These are phyloP conservation scores for Chimonanthus salicifolius DNA, from an alignment of 164 flowering plant species.

Conservation along the genomic window DNA sequence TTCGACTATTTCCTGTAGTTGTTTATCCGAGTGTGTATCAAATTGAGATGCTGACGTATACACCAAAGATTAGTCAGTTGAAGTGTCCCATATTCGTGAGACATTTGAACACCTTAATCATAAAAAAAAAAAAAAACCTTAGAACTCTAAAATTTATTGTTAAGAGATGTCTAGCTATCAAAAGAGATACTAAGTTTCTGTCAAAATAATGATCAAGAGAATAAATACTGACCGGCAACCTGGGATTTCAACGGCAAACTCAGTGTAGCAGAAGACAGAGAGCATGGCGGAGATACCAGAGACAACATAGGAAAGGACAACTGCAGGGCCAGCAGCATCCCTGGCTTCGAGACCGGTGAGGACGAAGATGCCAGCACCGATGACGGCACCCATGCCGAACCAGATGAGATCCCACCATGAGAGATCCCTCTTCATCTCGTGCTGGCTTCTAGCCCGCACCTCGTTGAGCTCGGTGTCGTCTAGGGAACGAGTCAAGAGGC, in stretches of 20 bases:
- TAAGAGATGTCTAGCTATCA: too few relatives aligned
- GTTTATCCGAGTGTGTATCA: too few relatives aligned
- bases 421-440: slow-evolving; percentile 32
- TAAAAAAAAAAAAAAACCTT: too few relatives aligned
- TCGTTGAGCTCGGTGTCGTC: slow-evolving; percentile 24
- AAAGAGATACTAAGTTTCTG: too few relatives aligned
- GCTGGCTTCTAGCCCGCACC: slow-evolving; percentile 19
- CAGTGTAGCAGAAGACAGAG: slow-evolving; percentile 43
- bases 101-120: too few relatives aligned
- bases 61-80: too few relatives aligned
- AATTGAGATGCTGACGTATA: too few relatives aligned
- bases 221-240: slow-evolving; percentile 23
- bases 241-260: slow-evolving; percentile 48
- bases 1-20: too few relatives aligned
- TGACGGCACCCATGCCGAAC: slow-evolving; percentile 39
- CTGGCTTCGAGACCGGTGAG: slow-evolving; percentile 33
- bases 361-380: slow-evolving; percentile 43
- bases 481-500: slow-evolving; percentile 25
- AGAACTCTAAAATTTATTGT: too few relatives aligned
- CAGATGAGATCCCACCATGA: slow-evolving; percentile 39
- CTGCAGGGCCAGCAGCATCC: slow-evolving; percentile 28
- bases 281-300: slow-evolving; percentile 39
- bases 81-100: too few relatives aligned
- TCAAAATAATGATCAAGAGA: too few relatives aligned
- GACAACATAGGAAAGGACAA: slow-evolving; percentile 30